Evolutionary conservation across 2,329 filamentous ascomycete species (phyloP).

Genomic region (Cladosporium sp.): DNA sequence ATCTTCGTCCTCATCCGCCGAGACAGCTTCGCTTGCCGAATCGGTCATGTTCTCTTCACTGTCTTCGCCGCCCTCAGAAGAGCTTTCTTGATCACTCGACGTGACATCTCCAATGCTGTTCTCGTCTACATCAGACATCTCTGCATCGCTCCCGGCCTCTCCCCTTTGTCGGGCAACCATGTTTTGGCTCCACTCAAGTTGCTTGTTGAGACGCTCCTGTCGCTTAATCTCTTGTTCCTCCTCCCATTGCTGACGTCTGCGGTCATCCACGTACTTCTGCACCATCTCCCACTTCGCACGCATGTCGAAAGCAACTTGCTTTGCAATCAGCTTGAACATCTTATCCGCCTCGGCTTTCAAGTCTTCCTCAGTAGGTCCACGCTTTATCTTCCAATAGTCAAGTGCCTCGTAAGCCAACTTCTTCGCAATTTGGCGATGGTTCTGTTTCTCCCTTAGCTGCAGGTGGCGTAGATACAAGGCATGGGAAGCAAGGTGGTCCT

Average conservation of each 20-base stretch:
- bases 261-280: slow-evolving; percentile 53
- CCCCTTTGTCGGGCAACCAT: slow-evolving; percentile 29
- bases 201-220: slow-evolving; percentile 65
- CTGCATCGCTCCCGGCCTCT: slow-evolving; percentile 19
- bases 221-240: slow-evolving; percentile 62
- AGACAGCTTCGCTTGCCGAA: slow-evolving; percentile 56
- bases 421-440: slow-evolving; percentile 73
- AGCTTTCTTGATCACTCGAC: slow-evolving; percentile 38
- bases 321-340: slow-evolving; percentile 62
- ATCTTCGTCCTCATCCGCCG: slow-evolving; percentile 43
- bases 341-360: slow-evolving; percentile 72
- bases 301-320: slow-evolving; percentile 62
- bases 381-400: slow-evolving; percentile 67
- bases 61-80: slow-evolving; percentile 35
- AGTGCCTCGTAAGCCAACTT: slow-evolving; percentile 72
- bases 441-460: slow-evolving; percentile 70
- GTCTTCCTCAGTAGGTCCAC: slow-evolving; percentile 74
- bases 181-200: slow-evolving; percentile 28
- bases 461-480: slow-evolving; percentile 75
- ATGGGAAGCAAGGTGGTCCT: slow-evolving; percentile 78
- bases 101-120: slow-evolving; percentile 16
- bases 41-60: slow-evolving; percentile 54
- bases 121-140: slow-evolving; percentile 28
- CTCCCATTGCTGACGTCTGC: slow-evolving; percentile 54
- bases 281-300: slow-evolving; percentile 58